Base-by-base conservation (phyloP, 306 rosid species). In the Trifolium repens region DNA sequence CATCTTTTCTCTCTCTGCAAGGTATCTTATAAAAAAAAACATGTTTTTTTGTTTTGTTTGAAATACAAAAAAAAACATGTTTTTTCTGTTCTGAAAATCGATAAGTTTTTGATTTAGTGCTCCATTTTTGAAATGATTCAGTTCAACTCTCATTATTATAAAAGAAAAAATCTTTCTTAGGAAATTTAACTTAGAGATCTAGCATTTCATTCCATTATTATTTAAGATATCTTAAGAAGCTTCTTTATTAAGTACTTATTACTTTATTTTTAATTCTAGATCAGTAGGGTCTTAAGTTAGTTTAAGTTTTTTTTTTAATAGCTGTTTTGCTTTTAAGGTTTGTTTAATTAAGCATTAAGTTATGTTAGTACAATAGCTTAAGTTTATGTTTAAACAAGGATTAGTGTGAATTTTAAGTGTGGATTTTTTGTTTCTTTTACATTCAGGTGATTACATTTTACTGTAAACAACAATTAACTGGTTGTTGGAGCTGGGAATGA, bases 161-260 rank as follows among this genome's bases (percentile, higher is more conserved):
- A 12, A 55, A 59, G 65, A 9, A 6, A 52, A 35, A 24, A 50
- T 15, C 34, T 75, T 77, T 63, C 53, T 76, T 57, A 13, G 70
- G 67, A 17, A 43, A 52, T 63, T 62, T 61, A 63, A 5, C 27
- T 73, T 78, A 54, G 81, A 78, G 87, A 86, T 86, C 90, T 81
- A 66, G 66, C 60, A 47, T 75, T 75, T 71, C 22, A 14, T 47
- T 75, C 7, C 64, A 37, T 46, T 67, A 26, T 54, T 26, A 12
- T 9, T 58, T 73, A 55, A 54, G 47, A 72, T 22, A 62, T 63
- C n/a, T 61, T 61, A 35, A 67, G 43, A 53, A 27, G 54, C 12
- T 72, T 72, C 60, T 17, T 15, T 47, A 27, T 47, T 39, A 39
- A 7, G 8, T 39, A 1, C 43, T 63, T 63, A 39, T 7, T 7